Evolutionary conservation across 176 grass and related monocot genomes (phyloP).

Genomic region (Oryza glumipatula): DNA sequence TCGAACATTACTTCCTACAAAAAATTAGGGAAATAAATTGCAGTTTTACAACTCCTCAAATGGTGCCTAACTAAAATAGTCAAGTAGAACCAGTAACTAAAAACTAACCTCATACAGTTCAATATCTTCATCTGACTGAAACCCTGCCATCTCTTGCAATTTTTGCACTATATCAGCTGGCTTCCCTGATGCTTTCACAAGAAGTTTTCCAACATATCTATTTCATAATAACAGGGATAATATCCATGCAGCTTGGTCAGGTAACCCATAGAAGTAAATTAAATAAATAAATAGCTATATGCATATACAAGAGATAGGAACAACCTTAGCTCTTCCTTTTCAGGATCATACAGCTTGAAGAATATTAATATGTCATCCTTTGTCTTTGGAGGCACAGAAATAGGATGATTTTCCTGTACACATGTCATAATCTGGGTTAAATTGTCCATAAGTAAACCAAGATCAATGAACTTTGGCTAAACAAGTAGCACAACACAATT

Average conservation of each 20-base stretch:
- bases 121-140: conserved; percentile 79
- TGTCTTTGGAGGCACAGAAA: conserved; percentile 56
- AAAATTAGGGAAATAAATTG: conserved; percentile 38
- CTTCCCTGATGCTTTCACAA: conserved; percentile 71
- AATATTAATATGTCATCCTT: conserved; percentile 93
- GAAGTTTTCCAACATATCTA: conserved; percentile 77
- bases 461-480: not conserved
- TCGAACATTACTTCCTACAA: conserved; percentile 82
- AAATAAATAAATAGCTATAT: conserved; percentile 8
- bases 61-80: not conserved
- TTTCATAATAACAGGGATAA: conserved; percentile 39
- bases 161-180: conserved; percentile 72
- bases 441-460: conserved; percentile 40
- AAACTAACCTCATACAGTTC: conserved; percentile 77
- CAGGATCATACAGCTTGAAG: conserved; percentile 91
- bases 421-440: conserved; percentile 24
- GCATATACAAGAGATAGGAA: conserved; percentile 5
- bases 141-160: conserved; percentile 81
- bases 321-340: conserved; percentile 94
- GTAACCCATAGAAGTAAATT: not conserved
- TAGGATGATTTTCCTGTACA: conserved; percentile 51
- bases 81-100: conserved; percentile 1
- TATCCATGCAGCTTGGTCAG: conserved; percentile 28
- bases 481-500: conserved; percentile 8
- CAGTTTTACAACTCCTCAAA: not conserved